Conservation (phyloP, 1,284 basidiomycete species). For the Leccinum pachyderme region DNA sequence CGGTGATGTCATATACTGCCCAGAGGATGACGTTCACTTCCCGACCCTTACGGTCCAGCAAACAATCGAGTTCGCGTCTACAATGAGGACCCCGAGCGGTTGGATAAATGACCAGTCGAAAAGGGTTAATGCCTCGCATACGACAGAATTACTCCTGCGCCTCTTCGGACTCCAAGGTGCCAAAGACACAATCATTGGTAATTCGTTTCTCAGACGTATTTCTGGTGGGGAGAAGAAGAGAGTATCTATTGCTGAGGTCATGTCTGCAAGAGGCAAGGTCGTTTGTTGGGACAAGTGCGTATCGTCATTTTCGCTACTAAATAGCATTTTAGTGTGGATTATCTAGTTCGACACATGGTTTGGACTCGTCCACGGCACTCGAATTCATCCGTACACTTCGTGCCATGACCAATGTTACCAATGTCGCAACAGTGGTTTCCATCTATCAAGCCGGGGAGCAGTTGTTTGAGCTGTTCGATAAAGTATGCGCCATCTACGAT, state of each 20-base stretch:
- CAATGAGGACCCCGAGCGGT: constrained; percentile 49
- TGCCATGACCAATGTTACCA: constrained; percentile 52
- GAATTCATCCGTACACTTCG: constrained; percentile 61
- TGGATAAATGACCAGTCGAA: background rate
- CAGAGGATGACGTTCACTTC: constrained; percentile 74
- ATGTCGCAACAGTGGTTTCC: constrained; percentile 56
- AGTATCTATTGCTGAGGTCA: constrained; percentile 57
- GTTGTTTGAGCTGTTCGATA: constrained; percentile 59
- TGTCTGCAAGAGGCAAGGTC: constrained; percentile 44
- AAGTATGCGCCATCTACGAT: constrained; percentile 65
- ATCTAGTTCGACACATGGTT: constrained; percentile 60
- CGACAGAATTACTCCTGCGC: constrained; percentile 58
- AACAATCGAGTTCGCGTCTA: constrained; percentile 62
- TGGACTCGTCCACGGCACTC: constrained; percentile 70
- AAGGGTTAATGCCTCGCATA: constrained; percentile 37
- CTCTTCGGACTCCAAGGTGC: constrained; percentile 72
- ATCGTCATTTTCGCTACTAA: background rate
- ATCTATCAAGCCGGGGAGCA: constrained; percentile 67
- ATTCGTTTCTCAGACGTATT: constrained; percentile 71
- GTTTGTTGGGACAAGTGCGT: constrained; percentile 51
- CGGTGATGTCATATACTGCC: constrained; percentile 65
- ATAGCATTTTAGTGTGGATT: background rate
- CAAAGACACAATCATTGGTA: constrained; percentile 61
- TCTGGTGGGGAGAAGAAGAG: constrained; percentile 78
- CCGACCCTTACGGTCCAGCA: constrained; percentile 69